Percentiles rank a stretch among this genome's conserved stretches.
Evolutionary conservation across 225 moss, liverwort and hornwort genomes (phyloP).

Genomic region (Antitrichia curtipendula): DNA sequence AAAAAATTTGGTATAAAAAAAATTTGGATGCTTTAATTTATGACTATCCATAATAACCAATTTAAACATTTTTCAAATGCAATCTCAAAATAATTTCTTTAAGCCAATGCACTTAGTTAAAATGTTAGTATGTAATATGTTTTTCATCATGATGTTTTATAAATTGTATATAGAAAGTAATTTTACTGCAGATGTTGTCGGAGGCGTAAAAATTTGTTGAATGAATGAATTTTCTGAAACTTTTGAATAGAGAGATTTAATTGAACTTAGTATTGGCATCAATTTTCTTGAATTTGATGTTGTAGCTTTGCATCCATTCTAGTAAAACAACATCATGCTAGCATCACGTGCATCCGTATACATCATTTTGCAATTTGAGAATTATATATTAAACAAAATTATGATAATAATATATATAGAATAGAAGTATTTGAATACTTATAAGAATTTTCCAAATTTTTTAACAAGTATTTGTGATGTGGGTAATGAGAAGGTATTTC

Average conservation of each 20-base stretch:
- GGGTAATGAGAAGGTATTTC: not conserved
- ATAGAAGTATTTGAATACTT: not conserved
- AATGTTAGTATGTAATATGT: not conserved
- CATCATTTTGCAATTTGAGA: not conserved
- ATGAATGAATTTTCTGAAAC: not conserved
- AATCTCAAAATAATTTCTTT: not conserved
- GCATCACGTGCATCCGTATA: not conserved
- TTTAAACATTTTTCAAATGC: not conserved
- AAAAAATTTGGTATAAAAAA: accelerated
- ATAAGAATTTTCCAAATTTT: not conserved
- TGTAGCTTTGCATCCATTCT: not conserved
- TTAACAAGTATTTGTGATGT: accelerated
- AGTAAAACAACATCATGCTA: not conserved
- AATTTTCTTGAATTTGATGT: not conserved
- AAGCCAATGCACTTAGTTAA: not conserved
- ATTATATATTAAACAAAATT: too few relatives aligned
- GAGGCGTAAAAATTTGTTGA: slow-evolving; percentile 1
- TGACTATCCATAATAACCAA: too few relatives aligned
- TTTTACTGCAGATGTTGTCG: not conserved
- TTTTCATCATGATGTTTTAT: not conserved
- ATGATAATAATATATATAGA: too few relatives aligned
- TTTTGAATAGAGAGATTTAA: not conserved
- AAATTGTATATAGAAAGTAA: not conserved
- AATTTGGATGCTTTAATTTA: not conserved
- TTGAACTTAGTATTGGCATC: not conserved